Conservation (phyloP, 768 basidiomycete species). For the Tricholoma sp. region DNA sequence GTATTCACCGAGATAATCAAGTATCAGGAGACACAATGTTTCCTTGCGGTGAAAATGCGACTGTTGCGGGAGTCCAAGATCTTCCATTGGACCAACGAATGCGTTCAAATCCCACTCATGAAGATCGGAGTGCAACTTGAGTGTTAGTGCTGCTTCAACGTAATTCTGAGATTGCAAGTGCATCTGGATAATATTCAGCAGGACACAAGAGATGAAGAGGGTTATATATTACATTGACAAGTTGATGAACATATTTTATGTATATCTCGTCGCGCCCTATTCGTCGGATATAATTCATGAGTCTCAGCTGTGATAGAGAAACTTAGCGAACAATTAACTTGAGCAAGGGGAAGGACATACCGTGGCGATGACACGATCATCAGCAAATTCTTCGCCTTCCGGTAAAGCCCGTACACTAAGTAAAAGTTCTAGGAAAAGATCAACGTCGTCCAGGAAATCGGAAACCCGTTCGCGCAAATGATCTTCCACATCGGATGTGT, state of each 20-base stretch:
- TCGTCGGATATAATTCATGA: slow-evolving; percentile 92
- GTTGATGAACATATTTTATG: slow-evolving; percentile 93
- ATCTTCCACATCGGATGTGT: slow-evolving; percentile 75
- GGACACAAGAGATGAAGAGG: not conserved
- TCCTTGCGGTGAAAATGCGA: slow-evolving; percentile 94
- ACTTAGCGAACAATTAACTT: slow-evolving; percentile 3
- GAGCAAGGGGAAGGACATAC: slow-evolving; percentile 32
- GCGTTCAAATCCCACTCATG: slow-evolving; percentile 85
- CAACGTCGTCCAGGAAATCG: slow-evolving; percentile 82
- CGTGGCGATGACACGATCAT: slow-evolving; percentile 91
- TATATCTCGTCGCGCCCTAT: slow-evolving; percentile 93
- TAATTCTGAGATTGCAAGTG: slow-evolving; percentile 87
- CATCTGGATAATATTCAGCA: slow-evolving; percentile 46
- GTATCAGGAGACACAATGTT: slow-evolving; percentile 81
- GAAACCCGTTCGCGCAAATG: slow-evolving; percentile 73
- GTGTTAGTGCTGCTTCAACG: slow-evolving; percentile 87
- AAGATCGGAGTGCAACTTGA: slow-evolving; percentile 91
- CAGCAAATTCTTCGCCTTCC: slow-evolving; percentile 89
- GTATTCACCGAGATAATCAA: slow-evolving; percentile 80
- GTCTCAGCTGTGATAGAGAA: slow-evolving; percentile 48
- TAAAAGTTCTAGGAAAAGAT: slow-evolving; percentile 87
- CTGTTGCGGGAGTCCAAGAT: slow-evolving; percentile 85
- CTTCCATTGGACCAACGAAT: slow-evolving; percentile 84
- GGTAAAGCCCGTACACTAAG: slow-evolving; percentile 85
- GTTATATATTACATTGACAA: slow-evolving; percentile 68